Conservation (phyloP, 2,329 filamentous ascomycete species). For the Epichloe typhina region DNA sequence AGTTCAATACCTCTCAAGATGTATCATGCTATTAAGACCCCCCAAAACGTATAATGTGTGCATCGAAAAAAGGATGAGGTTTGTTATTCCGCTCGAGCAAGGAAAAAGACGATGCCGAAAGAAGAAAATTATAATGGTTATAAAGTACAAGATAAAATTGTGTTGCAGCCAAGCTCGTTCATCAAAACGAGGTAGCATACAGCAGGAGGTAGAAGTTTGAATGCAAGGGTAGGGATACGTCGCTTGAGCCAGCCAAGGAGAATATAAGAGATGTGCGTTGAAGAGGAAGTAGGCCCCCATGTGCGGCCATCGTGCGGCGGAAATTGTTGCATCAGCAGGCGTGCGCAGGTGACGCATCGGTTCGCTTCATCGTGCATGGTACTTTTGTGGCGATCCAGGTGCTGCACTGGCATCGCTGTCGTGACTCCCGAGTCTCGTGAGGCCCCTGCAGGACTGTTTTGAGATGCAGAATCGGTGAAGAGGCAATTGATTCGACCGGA, state of each 20-base stretch:
- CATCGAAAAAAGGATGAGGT: no score
- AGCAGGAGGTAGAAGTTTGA: background rate
- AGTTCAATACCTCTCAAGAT: background rate
- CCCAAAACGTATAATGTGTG: no score
- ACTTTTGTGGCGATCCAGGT: background rate
- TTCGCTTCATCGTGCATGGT: background rate
- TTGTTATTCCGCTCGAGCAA: no score
- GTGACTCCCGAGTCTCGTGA: background rate
- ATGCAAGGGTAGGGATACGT: background rate
- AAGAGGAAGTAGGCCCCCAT: constrained; percentile 6
- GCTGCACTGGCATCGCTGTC: background rate
- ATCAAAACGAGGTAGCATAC: no score
- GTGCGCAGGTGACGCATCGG: background rate
- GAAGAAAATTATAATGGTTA: no score
- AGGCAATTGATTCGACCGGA: constrained; percentile 7
- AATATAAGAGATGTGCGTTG: background rate
- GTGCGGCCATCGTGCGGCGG: constrained; percentile 5
- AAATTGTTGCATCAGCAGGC: background rate
- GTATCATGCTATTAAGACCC: background rate
- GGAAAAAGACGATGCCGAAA: no score
- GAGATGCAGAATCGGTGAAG: background rate
- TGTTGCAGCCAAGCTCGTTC: no score
- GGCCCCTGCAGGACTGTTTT: background rate
- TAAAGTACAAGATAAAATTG: no score
- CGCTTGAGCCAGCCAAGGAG: constrained; percentile 13